phyloP scores from a whole-genome alignment of 2,329 filamentous ascomycete species.

The Pseudogymnoascus sp. region DNA sequence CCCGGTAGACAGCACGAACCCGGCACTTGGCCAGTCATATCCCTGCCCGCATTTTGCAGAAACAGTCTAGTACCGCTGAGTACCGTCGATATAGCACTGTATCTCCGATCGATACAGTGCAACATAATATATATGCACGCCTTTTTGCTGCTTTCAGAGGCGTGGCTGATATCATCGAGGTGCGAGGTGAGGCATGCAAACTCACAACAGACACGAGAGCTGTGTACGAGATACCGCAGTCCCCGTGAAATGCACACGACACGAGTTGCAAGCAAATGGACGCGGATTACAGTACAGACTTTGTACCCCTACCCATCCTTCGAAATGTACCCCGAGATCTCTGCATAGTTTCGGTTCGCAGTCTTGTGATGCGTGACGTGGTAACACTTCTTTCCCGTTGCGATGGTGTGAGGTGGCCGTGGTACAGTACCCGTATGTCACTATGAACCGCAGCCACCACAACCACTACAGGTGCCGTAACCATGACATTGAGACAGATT shows the following conservation, averaged over 20 bases:
- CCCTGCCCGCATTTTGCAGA: slow-evolving; percentile 3
- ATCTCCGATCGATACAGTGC: neutral
- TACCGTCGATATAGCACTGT: neutral
- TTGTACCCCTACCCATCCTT: neutral
- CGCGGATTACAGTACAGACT: neutral
- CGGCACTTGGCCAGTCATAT: neutral
- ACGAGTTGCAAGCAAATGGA: neutral
- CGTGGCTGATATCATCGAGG: neutral
- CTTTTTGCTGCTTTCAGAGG: neutral
- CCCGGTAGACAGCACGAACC: neutral
- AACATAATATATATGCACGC: neutral
- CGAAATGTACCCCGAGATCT: neutral
- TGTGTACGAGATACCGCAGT: neutral
- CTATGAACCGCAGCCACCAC: neutral
- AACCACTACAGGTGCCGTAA: neutral
- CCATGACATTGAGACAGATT: neutral
- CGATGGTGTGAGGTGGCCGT: neutral
- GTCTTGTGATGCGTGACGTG: slow-evolving; percentile 8
- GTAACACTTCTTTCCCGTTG: neutral
- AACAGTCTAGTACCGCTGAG: neutral
- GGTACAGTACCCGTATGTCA: neutral
- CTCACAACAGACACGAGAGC: neutral
- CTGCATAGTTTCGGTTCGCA: neutral
- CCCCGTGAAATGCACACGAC: neutral
- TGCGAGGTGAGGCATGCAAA: neutral